Conservation (phyloP, 352 stramenopile species). For the Blastocystis sp. region DNA sequence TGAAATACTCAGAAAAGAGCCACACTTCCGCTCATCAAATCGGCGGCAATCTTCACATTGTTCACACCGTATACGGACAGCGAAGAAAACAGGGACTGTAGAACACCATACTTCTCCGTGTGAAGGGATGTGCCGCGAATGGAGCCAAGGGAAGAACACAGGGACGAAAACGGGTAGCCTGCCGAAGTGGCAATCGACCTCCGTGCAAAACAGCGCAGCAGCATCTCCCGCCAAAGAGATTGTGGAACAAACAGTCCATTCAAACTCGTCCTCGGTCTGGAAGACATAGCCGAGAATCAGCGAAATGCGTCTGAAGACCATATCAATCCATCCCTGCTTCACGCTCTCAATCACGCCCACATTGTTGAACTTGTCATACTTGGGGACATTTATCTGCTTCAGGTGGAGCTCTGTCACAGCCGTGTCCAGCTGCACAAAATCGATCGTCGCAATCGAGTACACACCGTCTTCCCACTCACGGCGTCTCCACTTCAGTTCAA, state of each 20-base stretch:
- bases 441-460: conserved; percentile 38
- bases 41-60: neutral
- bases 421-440: conserved; percentile 19
- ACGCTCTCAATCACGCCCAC: conserved; percentile 50
- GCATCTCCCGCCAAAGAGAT: neutral
- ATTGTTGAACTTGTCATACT: conserved; percentile 61
- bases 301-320: conserved; percentile 61
- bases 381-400: conserved; percentile 44
- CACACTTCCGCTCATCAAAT: neutral
- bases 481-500: conserved; percentile 65
- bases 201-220: neutral
- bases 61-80: neutral
- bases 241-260: conserved; percentile 23
- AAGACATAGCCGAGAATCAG: conserved; percentile 61
- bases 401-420: conserved; percentile 58
- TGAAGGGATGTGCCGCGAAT: neutral
- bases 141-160: neutral
- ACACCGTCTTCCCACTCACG: conserved; percentile 63
- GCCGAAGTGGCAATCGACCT: neutral
- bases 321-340: conserved; percentile 47
- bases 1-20: neutral
- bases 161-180: neutral
- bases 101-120: neutral
- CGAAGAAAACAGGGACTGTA: neutral
- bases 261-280: conserved; percentile 64